Conservation (phyloP, 75 land plant species). For the Picea sitchensis region DNA sequence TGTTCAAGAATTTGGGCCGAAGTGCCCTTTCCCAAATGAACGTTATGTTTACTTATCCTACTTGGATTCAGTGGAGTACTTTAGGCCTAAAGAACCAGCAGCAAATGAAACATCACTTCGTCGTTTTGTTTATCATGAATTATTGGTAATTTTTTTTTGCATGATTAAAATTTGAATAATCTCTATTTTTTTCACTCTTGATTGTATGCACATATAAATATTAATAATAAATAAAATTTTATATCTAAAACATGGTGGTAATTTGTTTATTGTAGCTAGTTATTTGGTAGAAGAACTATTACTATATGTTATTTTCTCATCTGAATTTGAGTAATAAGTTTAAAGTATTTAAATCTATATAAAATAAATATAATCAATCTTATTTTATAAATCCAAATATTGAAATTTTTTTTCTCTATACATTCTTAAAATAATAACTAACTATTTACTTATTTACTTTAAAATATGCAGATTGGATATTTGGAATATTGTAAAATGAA, state of each 20-base stretch:
- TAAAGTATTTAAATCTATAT: neutral
- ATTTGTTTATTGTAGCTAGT: neutral
- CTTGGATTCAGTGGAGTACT: constrained; percentile 97
- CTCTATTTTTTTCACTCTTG: neutral
- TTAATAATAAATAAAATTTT: neutral
- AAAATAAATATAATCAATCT: neutral
- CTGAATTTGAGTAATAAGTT: neutral
- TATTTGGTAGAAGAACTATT: neutral
- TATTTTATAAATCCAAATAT: neutral
- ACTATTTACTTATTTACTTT: constrained; percentile 12
- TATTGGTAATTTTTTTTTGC: constrained; percentile 53
- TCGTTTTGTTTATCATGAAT: constrained; percentile 97
- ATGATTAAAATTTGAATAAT: neutral
- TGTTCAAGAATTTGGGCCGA: constrained; percentile 97
- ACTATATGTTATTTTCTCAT: neutral
- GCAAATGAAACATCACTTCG: constrained; percentile 86
- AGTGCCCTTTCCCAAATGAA: constrained; percentile 75
- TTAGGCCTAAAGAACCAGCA: constrained; percentile 88
- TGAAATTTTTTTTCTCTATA: neutral
- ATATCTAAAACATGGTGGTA: neutral
- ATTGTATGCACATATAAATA: neutral
- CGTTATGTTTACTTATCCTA: constrained; percentile 95
- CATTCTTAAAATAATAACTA: neutral
- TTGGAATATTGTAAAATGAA: constrained; percentile 92
- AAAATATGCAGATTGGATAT: constrained; percentile 73